Conservation (phyloP, 495 filamentous ascomycete genomes). For the Neurospora sp. region DNA sequence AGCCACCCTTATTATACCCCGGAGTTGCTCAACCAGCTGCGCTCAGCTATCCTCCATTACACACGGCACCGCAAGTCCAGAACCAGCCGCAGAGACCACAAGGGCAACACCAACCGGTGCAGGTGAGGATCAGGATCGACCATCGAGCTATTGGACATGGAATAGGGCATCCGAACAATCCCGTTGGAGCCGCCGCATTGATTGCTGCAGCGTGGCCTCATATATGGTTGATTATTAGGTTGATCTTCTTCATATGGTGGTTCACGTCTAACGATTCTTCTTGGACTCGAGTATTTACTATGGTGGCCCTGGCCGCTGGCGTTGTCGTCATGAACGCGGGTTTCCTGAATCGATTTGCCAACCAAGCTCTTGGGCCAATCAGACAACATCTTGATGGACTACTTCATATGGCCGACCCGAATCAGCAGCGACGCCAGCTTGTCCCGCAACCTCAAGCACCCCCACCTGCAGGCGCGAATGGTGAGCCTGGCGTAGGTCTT, state of each 20-base stretch:
- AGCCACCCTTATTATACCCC: neutral
- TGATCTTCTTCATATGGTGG: conserved; percentile 70
- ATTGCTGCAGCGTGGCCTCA: conserved; percentile 45
- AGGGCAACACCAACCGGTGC: neutral
- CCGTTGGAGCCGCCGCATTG: conserved; percentile 31
- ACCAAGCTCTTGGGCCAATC: conserved; percentile 50
- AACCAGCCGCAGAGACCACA: neutral
- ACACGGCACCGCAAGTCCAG: neutral
- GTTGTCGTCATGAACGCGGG: conserved; percentile 59
- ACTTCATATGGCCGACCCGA: conserved; percentile 42
- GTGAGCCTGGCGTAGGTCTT: conserved; percentile 1
- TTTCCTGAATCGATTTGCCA: conserved; percentile 45
- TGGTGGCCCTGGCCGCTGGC: conserved; percentile 46
- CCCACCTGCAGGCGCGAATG: neutral
- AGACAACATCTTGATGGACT: conserved; percentile 63
- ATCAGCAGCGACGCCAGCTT: conserved; percentile 8
- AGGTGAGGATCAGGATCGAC: neutral
- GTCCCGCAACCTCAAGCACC: neutral
- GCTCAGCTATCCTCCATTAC: neutral
- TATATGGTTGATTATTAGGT: conserved; percentile 68
- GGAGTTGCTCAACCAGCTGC: neutral
- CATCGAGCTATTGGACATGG: neutral
- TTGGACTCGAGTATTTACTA: conserved; percentile 58
- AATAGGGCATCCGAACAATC: conserved; percentile 26
- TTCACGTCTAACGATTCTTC: conserved; percentile 60